Evolutionary conservation across 495 filamentous ascomycete species (phyloP).

Genomic region (Hyaloscypha variabilis): DNA sequence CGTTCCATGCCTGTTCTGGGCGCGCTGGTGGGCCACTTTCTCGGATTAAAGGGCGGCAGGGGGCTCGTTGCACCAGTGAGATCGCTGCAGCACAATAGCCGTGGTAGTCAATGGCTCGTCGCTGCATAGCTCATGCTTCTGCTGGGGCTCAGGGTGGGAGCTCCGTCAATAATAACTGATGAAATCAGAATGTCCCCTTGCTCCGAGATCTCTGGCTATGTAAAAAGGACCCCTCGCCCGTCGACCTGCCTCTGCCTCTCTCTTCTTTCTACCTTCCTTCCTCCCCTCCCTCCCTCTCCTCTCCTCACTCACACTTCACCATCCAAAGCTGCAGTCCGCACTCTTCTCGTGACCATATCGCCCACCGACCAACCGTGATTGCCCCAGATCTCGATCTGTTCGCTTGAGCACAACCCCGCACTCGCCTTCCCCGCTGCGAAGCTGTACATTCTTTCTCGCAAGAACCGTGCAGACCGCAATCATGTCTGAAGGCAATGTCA

Average conservation of each 20-base stretch:
- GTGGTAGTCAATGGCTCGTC: background rate
- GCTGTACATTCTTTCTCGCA: background rate
- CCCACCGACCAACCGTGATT: background rate
- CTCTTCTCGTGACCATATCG: background rate
- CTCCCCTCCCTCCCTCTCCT: background rate
- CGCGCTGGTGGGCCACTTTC: no score
- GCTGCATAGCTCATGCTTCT: background rate
- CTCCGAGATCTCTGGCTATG: background rate
- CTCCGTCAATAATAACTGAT: background rate
- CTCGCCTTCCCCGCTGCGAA: background rate
- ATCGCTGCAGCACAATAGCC: background rate
- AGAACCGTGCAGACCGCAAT: conserved; percentile 29
- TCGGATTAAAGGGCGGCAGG: background rate
- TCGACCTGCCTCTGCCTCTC: background rate
- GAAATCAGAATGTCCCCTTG: background rate
- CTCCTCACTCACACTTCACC: background rate
- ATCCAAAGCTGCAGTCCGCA: background rate
- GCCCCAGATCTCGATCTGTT: background rate
- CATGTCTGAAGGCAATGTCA: conserved; percentile 68
- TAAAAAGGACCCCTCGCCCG: background rate
- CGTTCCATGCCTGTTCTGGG: no score
- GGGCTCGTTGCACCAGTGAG: background rate
- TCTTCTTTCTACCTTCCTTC: background rate
- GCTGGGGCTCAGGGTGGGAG: background rate
- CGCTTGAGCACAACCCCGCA: conserved; percentile 17